These are phyloP conservation scores for Pezicula neosporulosa DNA, from an alignment of 2,329 filamentous ascomycete genomes.

Conservation along the genomic window DNA sequence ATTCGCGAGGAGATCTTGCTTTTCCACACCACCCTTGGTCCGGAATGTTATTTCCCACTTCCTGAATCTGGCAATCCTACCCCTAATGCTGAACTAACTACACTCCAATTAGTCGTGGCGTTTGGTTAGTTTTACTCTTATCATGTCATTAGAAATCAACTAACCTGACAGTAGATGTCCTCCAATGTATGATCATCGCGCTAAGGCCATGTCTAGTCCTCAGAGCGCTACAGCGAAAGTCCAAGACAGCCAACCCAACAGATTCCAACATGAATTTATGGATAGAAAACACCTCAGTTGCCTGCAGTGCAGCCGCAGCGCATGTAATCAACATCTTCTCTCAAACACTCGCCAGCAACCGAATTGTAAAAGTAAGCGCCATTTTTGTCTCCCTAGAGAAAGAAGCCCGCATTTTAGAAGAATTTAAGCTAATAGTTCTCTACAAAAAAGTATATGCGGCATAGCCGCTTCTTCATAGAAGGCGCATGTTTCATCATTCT, in stretches of 20 bases:
- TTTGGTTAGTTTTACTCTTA: background rate
- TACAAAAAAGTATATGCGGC: background rate
- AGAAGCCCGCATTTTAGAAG: background rate
- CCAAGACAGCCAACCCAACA: background rate
- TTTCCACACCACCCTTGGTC: slow-evolving; percentile 4
- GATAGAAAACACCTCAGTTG: background rate
- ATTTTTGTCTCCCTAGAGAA: background rate
- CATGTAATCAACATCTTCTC: background rate
- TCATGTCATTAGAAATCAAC: background rate
- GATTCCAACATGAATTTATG: background rate
- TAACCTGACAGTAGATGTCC: slow-evolving; percentile 4
- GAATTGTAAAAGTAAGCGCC: background rate
- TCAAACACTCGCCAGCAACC: background rate
- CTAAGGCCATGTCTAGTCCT: slow-evolving; percentile 5
- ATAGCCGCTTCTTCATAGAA: slow-evolving; percentile 7
- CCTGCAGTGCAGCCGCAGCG: background rate
- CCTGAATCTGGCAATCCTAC: background rate
- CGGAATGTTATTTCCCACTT: slow-evolving; percentile 1
- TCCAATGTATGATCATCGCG: slow-evolving; percentile 6
- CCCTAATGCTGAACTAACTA: background rate
- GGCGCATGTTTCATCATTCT: slow-evolving; percentile 5
- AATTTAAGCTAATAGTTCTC: too few relatives aligned
- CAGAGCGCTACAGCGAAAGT: background rate
- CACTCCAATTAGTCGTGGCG: too few relatives aligned
- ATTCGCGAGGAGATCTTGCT: slow-evolving; percentile 3